Percentiles rank a stretch among this genome's conserved stretches.
phyloP scores from a whole-genome alignment of 148 eudicot species.

The Rhododendron williamsianum region DNA sequence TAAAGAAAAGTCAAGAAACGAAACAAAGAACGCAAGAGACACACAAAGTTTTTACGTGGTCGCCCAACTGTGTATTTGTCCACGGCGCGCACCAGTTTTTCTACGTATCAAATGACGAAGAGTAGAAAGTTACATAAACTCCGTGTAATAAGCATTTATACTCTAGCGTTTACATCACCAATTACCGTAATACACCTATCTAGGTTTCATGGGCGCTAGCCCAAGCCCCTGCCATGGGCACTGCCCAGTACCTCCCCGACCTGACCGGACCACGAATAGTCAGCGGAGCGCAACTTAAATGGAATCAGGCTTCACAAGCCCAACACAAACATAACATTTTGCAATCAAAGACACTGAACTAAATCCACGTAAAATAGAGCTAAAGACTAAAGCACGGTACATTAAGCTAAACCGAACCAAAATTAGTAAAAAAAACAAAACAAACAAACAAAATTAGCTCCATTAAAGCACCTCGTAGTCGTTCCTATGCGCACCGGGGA shows the following conservation, averaged over 20 bases:
- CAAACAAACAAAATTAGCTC: neutral
- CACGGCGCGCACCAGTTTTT: neutral
- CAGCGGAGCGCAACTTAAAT: too few relatives aligned
- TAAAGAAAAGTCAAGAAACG: neutral
- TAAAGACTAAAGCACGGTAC: neutral
- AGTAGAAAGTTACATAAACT: neutral
- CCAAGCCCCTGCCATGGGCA: too few relatives aligned
- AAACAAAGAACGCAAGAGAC: neutral
- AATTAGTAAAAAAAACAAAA: neutral
- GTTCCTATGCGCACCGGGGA: conserved; percentile 66
- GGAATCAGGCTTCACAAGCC: too few relatives aligned
- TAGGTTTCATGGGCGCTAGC: neutral
- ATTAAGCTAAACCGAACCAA: neutral
- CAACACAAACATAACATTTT: neutral
- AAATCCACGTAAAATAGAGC: neutral
- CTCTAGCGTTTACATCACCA: neutral
- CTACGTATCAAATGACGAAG: neutral
- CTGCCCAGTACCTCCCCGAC: too few relatives aligned
- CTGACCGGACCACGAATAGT: too few relatives aligned
- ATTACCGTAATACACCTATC: neutral
- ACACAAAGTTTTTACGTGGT: neutral
- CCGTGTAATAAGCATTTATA: neutral
- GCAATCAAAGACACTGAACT: neutral
- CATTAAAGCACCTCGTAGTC: conserved; percentile 55
- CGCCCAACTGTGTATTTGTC: neutral